Conservation (phyloP, 768 basidiomycete species). For the Termitomyces eurrhizus region DNA sequence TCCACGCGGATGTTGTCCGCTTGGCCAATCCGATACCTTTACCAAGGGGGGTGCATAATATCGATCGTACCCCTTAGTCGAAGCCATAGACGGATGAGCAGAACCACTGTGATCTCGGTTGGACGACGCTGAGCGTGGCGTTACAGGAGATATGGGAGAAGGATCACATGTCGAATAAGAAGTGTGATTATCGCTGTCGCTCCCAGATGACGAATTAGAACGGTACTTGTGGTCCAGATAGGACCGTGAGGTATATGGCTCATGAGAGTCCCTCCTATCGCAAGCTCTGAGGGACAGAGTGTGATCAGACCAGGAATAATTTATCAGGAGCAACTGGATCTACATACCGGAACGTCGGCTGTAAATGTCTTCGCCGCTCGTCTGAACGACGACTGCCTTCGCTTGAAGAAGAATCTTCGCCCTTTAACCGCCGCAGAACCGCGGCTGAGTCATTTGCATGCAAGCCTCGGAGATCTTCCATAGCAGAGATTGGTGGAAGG, state of each 20-base stretch:
- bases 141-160: constrained; percentile 53
- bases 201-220: constrained; percentile 16
- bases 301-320: not conserved
- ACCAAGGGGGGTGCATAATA: constrained; percentile 6
- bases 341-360: constrained; percentile 30
- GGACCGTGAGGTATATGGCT: constrained; percentile 8
- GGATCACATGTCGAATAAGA: constrained; percentile 45
- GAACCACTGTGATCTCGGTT: constrained; percentile 9
- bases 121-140: constrained; percentile 44
- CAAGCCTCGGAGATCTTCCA: constrained; percentile 59
- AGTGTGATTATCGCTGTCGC: constrained; percentile 15
- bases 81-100: not conserved
- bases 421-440: constrained; percentile 59
- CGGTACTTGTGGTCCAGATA: constrained; percentile 12
- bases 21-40: constrained; percentile 13
- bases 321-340: not conserved
- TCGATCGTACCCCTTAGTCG: constrained; percentile 8
- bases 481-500: constrained; percentile 63
- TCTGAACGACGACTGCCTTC: constrained; percentile 23
- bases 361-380: constrained; percentile 37
- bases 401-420: constrained; percentile 41
- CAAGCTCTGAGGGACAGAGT: not conserved
- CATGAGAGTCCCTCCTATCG: constrained; percentile 2
- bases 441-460: constrained; percentile 55
- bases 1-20: constrained; percentile 11